phyloP scores from a whole-genome alignment of 768 basidiomycete genomes.

The Thelephora ganbajun region DNA sequence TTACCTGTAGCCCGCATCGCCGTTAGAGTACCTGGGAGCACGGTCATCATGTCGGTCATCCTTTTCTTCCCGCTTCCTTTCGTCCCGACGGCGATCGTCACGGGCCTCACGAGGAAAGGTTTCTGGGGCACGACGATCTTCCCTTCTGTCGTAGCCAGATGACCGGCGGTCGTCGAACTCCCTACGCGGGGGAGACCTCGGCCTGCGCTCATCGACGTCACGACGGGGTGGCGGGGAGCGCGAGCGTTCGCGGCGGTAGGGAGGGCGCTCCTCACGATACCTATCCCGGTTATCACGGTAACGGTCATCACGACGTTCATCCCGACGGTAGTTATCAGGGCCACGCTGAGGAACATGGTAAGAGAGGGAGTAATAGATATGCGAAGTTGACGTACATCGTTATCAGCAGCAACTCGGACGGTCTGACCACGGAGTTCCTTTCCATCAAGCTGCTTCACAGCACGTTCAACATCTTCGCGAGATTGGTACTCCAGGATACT shows the following conservation, averaged over 20 bases:
- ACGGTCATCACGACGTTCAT: slow-evolving; percentile 44
- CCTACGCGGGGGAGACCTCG: slow-evolving; percentile 74
- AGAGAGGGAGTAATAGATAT: neutral
- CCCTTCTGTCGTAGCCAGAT: slow-evolving; percentile 89
- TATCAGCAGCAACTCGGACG: slow-evolving; percentile 58
- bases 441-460: slow-evolving; percentile 76
- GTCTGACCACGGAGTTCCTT: slow-evolving; percentile 77
- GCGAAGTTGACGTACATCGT: slow-evolving; percentile 30
- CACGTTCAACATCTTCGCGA: slow-evolving; percentile 84
- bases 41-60: slow-evolving; percentile 73
- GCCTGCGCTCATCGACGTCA: slow-evolving; percentile 61
- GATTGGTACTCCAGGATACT: slow-evolving; percentile 87
- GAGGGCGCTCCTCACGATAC: slow-evolving; percentile 25
- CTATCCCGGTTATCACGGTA: slow-evolving; percentile 25
- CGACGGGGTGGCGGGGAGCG: slow-evolving; percentile 63
- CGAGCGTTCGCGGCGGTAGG: slow-evolving; percentile 67
- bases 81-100: slow-evolving; percentile 50
- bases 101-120: slow-evolving; percentile 82
- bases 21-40: slow-evolving; percentile 57
- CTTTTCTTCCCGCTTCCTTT: slow-evolving; percentile 73
- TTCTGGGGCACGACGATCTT: slow-evolving; percentile 75
- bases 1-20: slow-evolving; percentile 73
- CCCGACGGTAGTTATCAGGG: slow-evolving; percentile 48
- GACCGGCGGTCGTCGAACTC: slow-evolving; percentile 75
- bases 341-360: slow-evolving; percentile 34